Percentiles rank a stretch among this genome's conserved stretches.
Evolutionary conservation across 2,329 filamentous ascomycete genomes (phyloP).

Genomic region (Ramularia collo-cygni): DNA sequence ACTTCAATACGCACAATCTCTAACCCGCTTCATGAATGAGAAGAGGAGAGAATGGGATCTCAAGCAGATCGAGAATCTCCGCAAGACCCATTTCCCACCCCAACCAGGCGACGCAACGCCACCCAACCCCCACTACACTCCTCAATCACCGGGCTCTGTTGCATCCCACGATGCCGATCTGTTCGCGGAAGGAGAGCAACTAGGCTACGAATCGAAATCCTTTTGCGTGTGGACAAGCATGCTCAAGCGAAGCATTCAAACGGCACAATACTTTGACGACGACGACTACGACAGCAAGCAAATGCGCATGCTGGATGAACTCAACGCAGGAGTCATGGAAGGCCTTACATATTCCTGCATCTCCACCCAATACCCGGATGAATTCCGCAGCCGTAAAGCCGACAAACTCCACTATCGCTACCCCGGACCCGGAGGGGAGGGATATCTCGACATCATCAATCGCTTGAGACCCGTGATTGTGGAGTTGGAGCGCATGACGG

Average conservation of each 20-base stretch:
- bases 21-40: conserved; percentile 76
- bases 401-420: conserved; percentile 97
- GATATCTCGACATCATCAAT: conserved; percentile 95
- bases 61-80: conserved; percentile 70
- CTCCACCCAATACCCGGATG: conserved; percentile 65
- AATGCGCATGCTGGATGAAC: conserved; percentile 65
- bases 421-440: conserved; percentile 89
- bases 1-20: conserved; percentile 66
- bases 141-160: conserved; percentile 23
- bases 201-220: conserved; percentile 58
- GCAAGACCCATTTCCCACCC: conserved; percentile 78
- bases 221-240: conserved; percentile 99
- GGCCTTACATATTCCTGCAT: conserved; percentile 94
- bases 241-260: conserved; percentile 83
- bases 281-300: conserved; percentile 96
- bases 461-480: conserved; percentile 91
- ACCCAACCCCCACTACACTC: conserved; percentile 78
- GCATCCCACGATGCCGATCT: conserved; percentile 31
- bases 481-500: conserved; percentile 93
- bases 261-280: conserved; percentile 85
- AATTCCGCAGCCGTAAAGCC: conserved; percentile 69
- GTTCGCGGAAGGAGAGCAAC: conserved; percentile 9
- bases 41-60: conserved; percentile 77
- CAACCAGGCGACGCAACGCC: conserved; percentile 86
- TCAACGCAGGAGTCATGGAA: conserved; percentile 88